Conservation (phyloP, 2,329 filamentous ascomycete genomes). For the Xylariaceae sp. region DNA sequence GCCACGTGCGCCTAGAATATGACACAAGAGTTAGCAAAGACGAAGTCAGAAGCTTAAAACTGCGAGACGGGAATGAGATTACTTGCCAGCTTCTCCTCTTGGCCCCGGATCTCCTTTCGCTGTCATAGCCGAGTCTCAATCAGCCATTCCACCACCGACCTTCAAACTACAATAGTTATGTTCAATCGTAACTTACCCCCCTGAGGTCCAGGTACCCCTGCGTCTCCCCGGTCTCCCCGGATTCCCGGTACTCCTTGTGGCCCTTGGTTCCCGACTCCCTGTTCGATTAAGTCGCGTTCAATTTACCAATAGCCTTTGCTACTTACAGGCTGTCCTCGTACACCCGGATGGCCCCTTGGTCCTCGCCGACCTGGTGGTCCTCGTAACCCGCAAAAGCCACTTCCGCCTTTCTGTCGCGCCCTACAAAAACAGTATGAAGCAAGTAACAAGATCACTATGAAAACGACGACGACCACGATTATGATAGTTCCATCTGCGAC, state of each 20-base stretch:
- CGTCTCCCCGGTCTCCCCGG: neutral
- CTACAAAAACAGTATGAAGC: slow-evolving; percentile 12
- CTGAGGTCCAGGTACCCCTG: neutral
- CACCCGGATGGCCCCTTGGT: slow-evolving; percentile 6
- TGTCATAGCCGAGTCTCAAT: neutral
- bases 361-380: slow-evolving; percentile 4
- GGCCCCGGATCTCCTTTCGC: slow-evolving; percentile 5
- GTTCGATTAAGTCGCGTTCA: neutral
- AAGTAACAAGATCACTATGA: slow-evolving; percentile 15
- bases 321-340: neutral
- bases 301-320: neutral
- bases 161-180: too few species aligned
- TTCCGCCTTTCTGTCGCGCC: neutral
- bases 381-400: neutral
- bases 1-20: slow-evolving; percentile 4
- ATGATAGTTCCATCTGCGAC: slow-evolving; percentile 6
- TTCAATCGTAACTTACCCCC: neutral
- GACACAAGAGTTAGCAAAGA: neutral
- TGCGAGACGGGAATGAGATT: too few species aligned
- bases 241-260: neutral
- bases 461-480: slow-evolving; percentile 13
- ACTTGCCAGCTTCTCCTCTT: slow-evolving; percentile 9
- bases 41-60: neutral
- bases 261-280: slow-evolving; percentile 1
- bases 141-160: too few species aligned